Evolutionary conservation across 306 rosid genomes (phyloP).

Genomic region (Leucaena leucocephala): DNA sequence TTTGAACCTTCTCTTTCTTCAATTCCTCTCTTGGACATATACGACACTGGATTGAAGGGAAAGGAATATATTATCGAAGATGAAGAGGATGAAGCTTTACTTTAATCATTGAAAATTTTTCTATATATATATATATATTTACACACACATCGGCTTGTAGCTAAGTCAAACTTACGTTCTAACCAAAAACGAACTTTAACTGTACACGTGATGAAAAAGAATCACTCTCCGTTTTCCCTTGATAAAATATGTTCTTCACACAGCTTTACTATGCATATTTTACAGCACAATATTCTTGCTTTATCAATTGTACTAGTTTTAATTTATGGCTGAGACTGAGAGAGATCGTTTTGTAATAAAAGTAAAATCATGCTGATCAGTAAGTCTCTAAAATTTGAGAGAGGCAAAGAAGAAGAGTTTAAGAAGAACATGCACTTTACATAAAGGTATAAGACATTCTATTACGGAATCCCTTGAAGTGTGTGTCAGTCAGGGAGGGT

Average conservation of each 20-base stretch:
- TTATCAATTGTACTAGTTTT: neutral
- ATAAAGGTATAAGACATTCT: neutral
- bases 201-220: neutral
- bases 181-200: neutral
- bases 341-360: neutral
- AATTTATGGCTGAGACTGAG: conserved; percentile 5
- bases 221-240: neutral
- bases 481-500: neutral
- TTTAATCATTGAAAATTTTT: neutral
- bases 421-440: neutral
- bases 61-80: neutral
- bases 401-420: neutral
- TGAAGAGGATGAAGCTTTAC: neutral
- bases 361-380: neutral
- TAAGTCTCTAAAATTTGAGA: neutral
- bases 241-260: neutral
- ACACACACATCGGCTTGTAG: neutral
- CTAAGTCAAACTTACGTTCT: neutral
- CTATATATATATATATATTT: neutral
- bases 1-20: neutral
- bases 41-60: neutral
- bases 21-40: neutral
- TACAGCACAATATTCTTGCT: neutral
- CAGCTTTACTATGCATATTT: neutral
- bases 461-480: neutral